Percentiles rank a stretch among this genome's conserved stretches.
These are phyloP conservation scores for Gaeumannomyces tritici DNA, from an alignment of 2,329 filamentous ascomycete species.

Conservation along the genomic window DNA sequence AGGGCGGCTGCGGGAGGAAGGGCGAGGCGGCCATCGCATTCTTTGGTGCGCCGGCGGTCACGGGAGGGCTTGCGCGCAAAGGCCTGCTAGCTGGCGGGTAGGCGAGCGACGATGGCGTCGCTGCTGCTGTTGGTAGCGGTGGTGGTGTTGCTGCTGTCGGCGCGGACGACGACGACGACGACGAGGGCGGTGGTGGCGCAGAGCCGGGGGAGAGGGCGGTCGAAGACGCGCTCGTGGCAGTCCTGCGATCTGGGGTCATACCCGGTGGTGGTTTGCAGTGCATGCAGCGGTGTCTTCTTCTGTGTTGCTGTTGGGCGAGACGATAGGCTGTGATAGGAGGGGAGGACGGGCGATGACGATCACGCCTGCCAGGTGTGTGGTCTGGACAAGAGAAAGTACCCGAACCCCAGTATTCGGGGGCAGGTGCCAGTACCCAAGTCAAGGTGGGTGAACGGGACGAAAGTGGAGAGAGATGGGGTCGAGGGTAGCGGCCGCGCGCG, in stretches of 20 bases:
- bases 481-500: background rate
- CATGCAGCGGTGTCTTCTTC: constrained; percentile 13
- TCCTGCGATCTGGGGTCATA: constrained; percentile 8
- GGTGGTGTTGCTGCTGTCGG: background rate
- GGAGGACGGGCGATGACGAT: constrained; percentile 11
- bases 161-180: background rate
- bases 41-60: constrained; percentile 16
- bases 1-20: constrained; percentile 29
- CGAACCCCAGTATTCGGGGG: background rate
- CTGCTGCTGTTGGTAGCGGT: background rate
- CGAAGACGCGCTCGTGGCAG: no score
- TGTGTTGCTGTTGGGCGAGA: background rate
- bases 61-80: no score
- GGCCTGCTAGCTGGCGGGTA: no score
- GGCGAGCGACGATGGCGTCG: no score
- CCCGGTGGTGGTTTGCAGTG: constrained; percentile 22
- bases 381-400: background rate
- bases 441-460: background rate
- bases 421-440: background rate
- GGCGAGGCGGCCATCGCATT: constrained; percentile 34
- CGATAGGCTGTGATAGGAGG: background rate
- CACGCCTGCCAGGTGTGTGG: constrained; percentile 10
- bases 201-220: no score
- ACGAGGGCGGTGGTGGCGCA: background rate
- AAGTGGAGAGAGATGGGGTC: background rate